Conservation (phyloP, 305 asterid species). For the Plantago lanceolata region DNA sequence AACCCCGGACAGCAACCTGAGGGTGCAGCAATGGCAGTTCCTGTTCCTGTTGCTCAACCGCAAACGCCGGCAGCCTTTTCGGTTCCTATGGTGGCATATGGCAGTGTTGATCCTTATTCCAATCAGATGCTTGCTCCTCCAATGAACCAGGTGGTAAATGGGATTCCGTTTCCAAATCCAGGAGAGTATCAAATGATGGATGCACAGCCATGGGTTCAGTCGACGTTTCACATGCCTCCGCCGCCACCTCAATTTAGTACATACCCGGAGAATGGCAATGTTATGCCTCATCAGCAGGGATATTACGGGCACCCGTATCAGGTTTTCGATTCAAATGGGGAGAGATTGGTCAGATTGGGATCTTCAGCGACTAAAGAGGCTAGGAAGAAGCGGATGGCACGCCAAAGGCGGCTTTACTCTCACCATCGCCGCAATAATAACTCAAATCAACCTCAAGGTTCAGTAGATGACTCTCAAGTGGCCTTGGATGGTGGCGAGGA, state of each 20-base stretch:
- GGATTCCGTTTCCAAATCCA: slow-evolving; percentile 33
- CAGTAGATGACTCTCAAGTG: slow-evolving; percentile 23
- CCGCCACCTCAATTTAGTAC: slow-evolving; percentile 34
- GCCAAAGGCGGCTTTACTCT: slow-evolving; percentile 45
- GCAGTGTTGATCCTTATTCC: slow-evolving; percentile 28
- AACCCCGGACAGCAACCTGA: slow-evolving; percentile 7
- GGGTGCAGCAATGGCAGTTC: slow-evolving; percentile 4
- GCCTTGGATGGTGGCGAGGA: slow-evolving; percentile 25
- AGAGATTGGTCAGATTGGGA: slow-evolving; percentile 46
- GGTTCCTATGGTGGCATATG: slow-evolving; percentile 27
- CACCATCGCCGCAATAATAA: slow-evolving; percentile 36
- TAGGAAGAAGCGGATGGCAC: slow-evolving; percentile 88
- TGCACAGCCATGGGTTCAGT: slow-evolving; percentile 43
- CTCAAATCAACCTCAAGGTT: slow-evolving; percentile 32
- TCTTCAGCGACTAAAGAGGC: slow-evolving; percentile 82
- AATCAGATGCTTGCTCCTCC: slow-evolving; percentile 21
- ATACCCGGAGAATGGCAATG: slow-evolving; percentile 29
- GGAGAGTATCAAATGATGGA: slow-evolving; percentile 49
- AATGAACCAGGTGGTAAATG: slow-evolving; percentile 34
- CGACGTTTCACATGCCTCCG: slow-evolving; percentile 30
- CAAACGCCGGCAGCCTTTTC: slow-evolving; percentile 9
- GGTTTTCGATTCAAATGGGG: slow-evolving; percentile 39
- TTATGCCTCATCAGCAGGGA: slow-evolving; percentile 32
- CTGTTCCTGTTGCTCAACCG: slow-evolving; percentile 20
- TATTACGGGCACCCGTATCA: slow-evolving; percentile 43